Evolutionary conservation across 805 yeast genomes (phyloP).

Genomic region (Yamadazyma sp.): DNA sequence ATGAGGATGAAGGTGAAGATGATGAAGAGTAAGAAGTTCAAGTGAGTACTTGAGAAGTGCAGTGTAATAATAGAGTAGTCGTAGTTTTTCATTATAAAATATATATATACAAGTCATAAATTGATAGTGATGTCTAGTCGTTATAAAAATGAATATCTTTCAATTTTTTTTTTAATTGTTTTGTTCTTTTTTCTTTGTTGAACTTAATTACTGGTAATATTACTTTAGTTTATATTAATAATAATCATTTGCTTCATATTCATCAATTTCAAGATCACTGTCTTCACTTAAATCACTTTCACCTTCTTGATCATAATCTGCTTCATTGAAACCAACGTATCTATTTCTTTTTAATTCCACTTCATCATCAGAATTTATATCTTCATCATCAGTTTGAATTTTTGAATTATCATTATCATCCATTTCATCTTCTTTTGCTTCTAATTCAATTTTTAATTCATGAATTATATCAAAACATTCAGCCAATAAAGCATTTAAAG

Average conservation of each 20-base stretch:
- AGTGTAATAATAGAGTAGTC: background rate
- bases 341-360: conserved; percentile 43
- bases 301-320: conserved; percentile 41
- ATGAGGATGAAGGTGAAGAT: conserved; percentile 23
- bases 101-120: conserved; percentile 1
- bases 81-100: conserved; percentile 2
- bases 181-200: conserved; percentile 3
- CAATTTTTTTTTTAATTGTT: too few relatives aligned
- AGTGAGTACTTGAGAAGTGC: background rate
- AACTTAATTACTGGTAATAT: too few relatives aligned
- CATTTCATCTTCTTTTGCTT: conserved; percentile 49
- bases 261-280: conserved; percentile 18
- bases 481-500: conserved; percentile 83
- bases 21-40: conserved; percentile 11
- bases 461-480: conserved; percentile 93
- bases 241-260: conserved; percentile 42
- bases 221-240: conserved; percentile 19
- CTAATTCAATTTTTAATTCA: conserved; percentile 83
- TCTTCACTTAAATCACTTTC: conserved; percentile 23
- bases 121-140: too few relatives aligned
- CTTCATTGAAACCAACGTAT: conserved; percentile 42
- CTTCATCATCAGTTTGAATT: conserved; percentile 24
- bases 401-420: conserved; percentile 9
- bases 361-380: conserved; percentile 39
- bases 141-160: too few relatives aligned